These are phyloP conservation scores for Globisporangium canariense DNA, from an alignment of 352 stramenopile species.

Conservation along the genomic window DNA sequence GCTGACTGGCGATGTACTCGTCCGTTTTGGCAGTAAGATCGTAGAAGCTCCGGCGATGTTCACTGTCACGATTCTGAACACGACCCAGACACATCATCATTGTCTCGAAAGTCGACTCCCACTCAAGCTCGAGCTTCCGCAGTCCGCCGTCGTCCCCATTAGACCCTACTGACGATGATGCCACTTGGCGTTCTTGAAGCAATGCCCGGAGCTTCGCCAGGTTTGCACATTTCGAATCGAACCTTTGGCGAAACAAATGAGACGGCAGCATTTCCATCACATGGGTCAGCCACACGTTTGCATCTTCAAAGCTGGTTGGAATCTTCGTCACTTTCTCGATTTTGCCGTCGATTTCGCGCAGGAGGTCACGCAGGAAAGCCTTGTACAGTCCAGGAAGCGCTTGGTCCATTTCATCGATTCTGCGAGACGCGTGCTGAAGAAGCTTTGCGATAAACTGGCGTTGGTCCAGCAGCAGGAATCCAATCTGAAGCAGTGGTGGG, in stretches of 20 bases:
- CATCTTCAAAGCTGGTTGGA: conserved; percentile 46
- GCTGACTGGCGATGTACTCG: conserved; percentile 33
- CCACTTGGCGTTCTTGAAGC: conserved; percentile 27
- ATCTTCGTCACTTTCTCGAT: conserved; percentile 67
- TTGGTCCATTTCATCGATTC: conserved; percentile 38
- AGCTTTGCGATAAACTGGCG: conserved; percentile 33
- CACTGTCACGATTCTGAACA: conserved; percentile 57
- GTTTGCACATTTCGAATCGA: conserved; percentile 56
- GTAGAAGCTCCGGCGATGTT: conserved; percentile 56
- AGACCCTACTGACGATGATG: not conserved
- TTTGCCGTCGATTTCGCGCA: conserved; percentile 46
- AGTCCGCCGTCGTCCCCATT: conserved; percentile 22
- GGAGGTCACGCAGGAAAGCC: conserved; percentile 37
- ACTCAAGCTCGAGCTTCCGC: conserved; percentile 49
- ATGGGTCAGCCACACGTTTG: conserved; percentile 42
- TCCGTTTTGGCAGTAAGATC: conserved; percentile 47
- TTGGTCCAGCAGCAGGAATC: conserved; percentile 56
- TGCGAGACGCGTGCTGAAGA: conserved; percentile 23
- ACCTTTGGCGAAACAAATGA: conserved; percentile 40
- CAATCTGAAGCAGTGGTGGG: conserved; percentile 38
- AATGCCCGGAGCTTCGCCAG: conserved; percentile 38
- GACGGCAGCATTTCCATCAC: conserved; percentile 53
- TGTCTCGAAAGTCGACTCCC: conserved; percentile 65
- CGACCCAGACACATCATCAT: conserved; percentile 49
- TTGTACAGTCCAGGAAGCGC: conserved; percentile 50